phyloP scores from a whole-genome alignment of 768 basidiomycete genomes.

The Crucibulum laeve region DNA sequence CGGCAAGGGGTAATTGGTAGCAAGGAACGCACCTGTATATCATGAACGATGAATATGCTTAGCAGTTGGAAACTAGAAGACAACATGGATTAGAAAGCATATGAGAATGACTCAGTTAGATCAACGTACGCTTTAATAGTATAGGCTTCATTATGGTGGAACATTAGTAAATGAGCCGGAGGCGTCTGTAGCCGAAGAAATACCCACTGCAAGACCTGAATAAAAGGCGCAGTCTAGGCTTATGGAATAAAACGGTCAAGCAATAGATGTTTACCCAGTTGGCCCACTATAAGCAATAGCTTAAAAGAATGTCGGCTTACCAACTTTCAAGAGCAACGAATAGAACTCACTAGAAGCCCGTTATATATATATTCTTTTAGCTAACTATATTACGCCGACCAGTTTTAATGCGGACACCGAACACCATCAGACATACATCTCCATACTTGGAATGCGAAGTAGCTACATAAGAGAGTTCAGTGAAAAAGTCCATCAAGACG shows the following conservation, averaged over 20 bases:
- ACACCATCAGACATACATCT: slow-evolving; percentile 40
- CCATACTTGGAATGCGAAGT: slow-evolving; percentile 60
- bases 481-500: background rate
- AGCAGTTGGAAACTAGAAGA: slow-evolving; percentile 34
- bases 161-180: background rate
- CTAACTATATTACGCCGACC: slow-evolving; percentile 40
- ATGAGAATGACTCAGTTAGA: background rate
- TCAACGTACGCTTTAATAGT: slow-evolving; percentile 44
- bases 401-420: background rate
- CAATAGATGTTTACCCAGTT: slow-evolving; percentile 35
- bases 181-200: no score
- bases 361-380: slow-evolving; percentile 47
- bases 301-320: slow-evolving; percentile 13
- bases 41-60: slow-evolving; percentile 33
- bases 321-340: background rate
- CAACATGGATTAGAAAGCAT: slow-evolving; percentile 1
- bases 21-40: slow-evolving; percentile 38
- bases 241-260: background rate
- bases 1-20: background rate
- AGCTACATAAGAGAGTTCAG: slow-evolving; percentile 24
- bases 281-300: slow-evolving; percentile 42
- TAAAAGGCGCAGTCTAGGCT: background rate
- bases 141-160: slow-evolving; percentile 26
- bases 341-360: slow-evolving; percentile 47
- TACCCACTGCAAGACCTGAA: background rate